Evolutionary conservation across 78 protist genomes (phyloP).

Genomic region (Dictyostelium intermedium): DNA sequence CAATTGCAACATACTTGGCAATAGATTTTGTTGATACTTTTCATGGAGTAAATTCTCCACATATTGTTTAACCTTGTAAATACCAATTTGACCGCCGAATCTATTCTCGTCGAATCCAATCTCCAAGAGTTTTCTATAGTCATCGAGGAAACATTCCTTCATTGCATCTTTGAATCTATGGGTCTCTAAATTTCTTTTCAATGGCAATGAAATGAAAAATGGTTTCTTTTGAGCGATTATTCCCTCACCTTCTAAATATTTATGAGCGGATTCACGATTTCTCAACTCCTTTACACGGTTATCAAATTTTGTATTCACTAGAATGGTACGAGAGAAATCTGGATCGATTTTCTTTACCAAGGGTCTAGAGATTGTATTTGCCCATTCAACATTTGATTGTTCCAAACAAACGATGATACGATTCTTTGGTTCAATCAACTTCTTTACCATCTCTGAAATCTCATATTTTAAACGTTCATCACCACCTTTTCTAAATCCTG

Average conservation of each 20-base stretch:
- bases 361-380: slow-evolving; percentile 79
- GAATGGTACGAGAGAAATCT: slow-evolving; percentile 77
- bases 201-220: slow-evolving; percentile 79
- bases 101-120: slow-evolving; percentile 73
- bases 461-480: slow-evolving; percentile 75
- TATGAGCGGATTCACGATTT: slow-evolving; percentile 75
- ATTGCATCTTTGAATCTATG: slow-evolving; percentile 61
- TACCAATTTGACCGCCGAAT: slow-evolving; percentile 74
- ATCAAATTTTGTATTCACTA: slow-evolving; percentile 87
- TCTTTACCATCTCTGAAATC: slow-evolving; percentile 82
- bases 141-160: slow-evolving; percentile 77
- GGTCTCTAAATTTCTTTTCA: slow-evolving; percentile 64
- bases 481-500: slow-evolving; percentile 87
- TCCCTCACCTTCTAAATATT: slow-evolving; percentile 83
- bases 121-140: slow-evolving; percentile 68
- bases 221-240: slow-evolving; percentile 42
- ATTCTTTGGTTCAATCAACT: slow-evolving; percentile 80
- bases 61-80: slow-evolving; percentile 40
- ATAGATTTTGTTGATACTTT: slow-evolving; percentile 59
- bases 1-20: slow-evolving; percentile 66
- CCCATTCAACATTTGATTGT: slow-evolving; percentile 88
- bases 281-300: slow-evolving; percentile 87
- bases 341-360: slow-evolving; percentile 82
- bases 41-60: slow-evolving; percentile 67
- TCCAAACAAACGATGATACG: slow-evolving; percentile 86